Base-by-base conservation (phyloP, 1,139 yeast species). In the Wickerhamomyces sp. region DNA sequence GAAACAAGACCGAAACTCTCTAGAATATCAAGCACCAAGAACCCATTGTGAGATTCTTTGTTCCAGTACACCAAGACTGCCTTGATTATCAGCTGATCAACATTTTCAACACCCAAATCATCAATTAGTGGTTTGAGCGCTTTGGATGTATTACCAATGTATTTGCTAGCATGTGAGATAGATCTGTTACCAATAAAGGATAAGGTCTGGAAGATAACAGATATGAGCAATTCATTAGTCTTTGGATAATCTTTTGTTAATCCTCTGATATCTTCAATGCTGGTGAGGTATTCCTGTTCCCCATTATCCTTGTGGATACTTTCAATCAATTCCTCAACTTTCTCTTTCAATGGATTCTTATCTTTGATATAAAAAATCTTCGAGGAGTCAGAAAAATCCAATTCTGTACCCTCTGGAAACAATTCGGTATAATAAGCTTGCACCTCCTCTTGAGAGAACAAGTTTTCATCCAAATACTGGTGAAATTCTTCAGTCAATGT, bases 181-280 rank as follows among this genome's bases (percentile, higher is more conserved):
- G 97, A 88, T 54, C 97, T 74, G 31, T 87, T 82, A 18, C 97
- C 96, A 41, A 88, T 78, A 51, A 78, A 81, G 31, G 93, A 84
- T 37, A 87, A 70, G 0, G 84, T 70, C 52, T 86, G 89, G 46
- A 82, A 69, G 17, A 88, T 60, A 19, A 85, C 62, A 24, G 82
- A 75, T 28, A 82, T 66, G 27, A 77, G 56, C 40, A 79, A 63
- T 44, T 70, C 58, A 46, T 70, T 64, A 46, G 74, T 42, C 54
- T 72, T 59, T 3, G 57, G 48, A 16, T 49, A 52, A 38, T 52
- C 39, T 30, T 41, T 39, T 31, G 50, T 40, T 27, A 55, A 54
- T 15, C 58, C 59, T 31, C 52, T 57, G 21, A 73, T 48, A 16
- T 52, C 58, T 5, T 54, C 55, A 11, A 72, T 42, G 4, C 62